Evolutionary conservation across 139 green algal genomes (phyloP), one percentile per base, ranked within the genome.

Genomic region (Coccomyxa sp.): DNA sequence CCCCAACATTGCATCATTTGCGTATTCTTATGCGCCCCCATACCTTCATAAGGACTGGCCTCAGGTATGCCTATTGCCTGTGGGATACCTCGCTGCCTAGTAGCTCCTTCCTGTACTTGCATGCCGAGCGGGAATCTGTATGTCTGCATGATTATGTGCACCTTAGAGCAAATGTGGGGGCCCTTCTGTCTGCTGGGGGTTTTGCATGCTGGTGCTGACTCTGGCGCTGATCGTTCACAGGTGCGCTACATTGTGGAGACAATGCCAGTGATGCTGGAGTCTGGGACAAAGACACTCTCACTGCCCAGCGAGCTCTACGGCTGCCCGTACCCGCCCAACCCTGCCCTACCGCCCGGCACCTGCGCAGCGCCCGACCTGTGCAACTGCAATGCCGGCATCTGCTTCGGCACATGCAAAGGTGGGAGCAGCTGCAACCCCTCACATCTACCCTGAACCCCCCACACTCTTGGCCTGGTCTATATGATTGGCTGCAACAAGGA

Each of bases 211-310:
- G 68, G 27, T 71, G 64, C 8, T 71, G 27, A 71, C 24, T 71
- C n/a, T 6, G 31, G 24, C 34, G 31, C n/a, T 37, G 10, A 72
- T 37, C 31, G 6, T 72, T 72, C 1, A 33, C 29, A 39, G 68
- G 68, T 72, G 68, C 29, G 29, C 24, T 72, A 39, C 31, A 36
- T 36, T 18, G 68, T 72, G 29, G 68, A 35, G 6, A 1, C 31
- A 39, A 10, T 37, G 68, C 68, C 68, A 12, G n/a, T 72, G n/a
- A 72, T 72, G 22, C 68, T 72, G 31, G 68, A 72, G 68, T 72
- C 68, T 10, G 68, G 68, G 10, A 72, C 68, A n/a, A 72, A 35
- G 68, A 22, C 24, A 27, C 24, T 16, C 24, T 22, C 4, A 16
- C 34, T 72, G n/a, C 68, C 68, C 14, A 12, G 24, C 3, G 68